Evolutionary conservation across 805 yeast species (phyloP).

Genomic region (Aciculoconidium aculeatum): DNA sequence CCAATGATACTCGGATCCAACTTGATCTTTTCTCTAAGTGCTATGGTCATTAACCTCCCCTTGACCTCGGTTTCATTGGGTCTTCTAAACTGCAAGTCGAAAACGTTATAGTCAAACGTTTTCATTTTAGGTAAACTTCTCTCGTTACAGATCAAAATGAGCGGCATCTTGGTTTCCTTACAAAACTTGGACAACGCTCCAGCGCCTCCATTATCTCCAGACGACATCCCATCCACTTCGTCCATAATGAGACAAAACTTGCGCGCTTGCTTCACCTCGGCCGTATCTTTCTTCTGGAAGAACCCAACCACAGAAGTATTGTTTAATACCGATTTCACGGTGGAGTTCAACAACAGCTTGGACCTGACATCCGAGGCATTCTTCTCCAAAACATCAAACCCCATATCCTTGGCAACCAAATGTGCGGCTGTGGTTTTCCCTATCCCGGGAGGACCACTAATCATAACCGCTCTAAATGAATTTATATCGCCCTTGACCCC

Average conservation of each 20-base stretch:
- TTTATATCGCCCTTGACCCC: conserved; percentile 53
- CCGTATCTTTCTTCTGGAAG: conserved; percentile 39
- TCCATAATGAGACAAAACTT: conserved; percentile 89
- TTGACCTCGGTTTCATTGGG: conserved; percentile 80
- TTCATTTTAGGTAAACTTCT: conserved; percentile 91
- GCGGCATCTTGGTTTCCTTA: conserved; percentile 78
- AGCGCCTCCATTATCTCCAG: conserved; percentile 98
- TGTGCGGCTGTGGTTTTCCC: conserved; percentile 85
- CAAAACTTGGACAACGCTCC: conserved; percentile 89
- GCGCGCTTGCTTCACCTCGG: conserved; percentile 34
- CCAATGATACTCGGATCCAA: conserved; percentile 78
- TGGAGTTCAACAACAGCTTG: conserved; percentile 64
- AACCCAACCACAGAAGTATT: conserved; percentile 82
- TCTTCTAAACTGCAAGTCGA: conserved; percentile 79
- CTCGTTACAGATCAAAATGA: conserved; percentile 92
- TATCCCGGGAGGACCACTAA: conserved; percentile 85
- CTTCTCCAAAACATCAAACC: conserved; percentile 70
- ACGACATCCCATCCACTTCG: conserved; percentile 99
- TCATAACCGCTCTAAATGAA: conserved; percentile 71
- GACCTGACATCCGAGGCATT: conserved; percentile 90
- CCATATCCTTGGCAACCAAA: conserved; percentile 60
- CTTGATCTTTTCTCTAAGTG: conserved; percentile 75
- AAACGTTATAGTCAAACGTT: conserved; percentile 80
- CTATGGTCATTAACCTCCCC: conserved; percentile 84
- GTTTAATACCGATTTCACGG: conserved; percentile 63